Conservation (phyloP, 139 green algal species). For the Tetradesmus obliquus region DNA sequence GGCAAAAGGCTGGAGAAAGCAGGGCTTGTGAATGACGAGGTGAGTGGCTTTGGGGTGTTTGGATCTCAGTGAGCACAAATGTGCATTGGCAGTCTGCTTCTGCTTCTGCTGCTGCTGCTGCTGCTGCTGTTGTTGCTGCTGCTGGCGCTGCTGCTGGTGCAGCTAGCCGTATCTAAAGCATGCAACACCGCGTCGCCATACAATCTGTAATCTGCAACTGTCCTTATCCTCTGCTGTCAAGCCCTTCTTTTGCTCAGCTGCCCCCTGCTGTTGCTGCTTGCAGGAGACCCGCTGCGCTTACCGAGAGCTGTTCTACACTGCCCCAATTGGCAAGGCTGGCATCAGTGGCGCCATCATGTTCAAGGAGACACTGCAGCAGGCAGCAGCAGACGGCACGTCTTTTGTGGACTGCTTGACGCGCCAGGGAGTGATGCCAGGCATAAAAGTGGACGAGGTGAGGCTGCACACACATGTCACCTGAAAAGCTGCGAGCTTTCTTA, state of each 20-base stretch:
- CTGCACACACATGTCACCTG: background rate
- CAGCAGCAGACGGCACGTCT: constrained; percentile 60
- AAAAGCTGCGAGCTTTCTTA: background rate
- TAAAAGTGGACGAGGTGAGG: constrained; percentile 88
- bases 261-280: background rate
- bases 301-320: constrained; percentile 78
- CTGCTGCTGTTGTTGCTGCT: background rate
- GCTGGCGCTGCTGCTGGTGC: too few species aligned
- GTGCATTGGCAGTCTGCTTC: background rate
- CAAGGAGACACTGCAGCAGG: constrained; percentile 93
- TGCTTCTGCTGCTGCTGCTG: constrained; percentile 13
- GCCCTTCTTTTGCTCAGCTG: too few species aligned
- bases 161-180: too few species aligned
- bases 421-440: constrained; percentile 80
- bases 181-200: background rate
- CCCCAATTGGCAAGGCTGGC: constrained; percentile 33
- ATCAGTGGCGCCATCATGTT: constrained; percentile 88
- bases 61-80: background rate
- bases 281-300: constrained; percentile 72
- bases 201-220: background rate
- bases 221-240: background rate
- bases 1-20: constrained; percentile 88
- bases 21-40: constrained; percentile 70
- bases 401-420: constrained; percentile 81
- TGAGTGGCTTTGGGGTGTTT: constrained; percentile 28